Evolutionary conservation across 257 asterid species (phyloP).

Genomic region (Agastache rugosa): DNA sequence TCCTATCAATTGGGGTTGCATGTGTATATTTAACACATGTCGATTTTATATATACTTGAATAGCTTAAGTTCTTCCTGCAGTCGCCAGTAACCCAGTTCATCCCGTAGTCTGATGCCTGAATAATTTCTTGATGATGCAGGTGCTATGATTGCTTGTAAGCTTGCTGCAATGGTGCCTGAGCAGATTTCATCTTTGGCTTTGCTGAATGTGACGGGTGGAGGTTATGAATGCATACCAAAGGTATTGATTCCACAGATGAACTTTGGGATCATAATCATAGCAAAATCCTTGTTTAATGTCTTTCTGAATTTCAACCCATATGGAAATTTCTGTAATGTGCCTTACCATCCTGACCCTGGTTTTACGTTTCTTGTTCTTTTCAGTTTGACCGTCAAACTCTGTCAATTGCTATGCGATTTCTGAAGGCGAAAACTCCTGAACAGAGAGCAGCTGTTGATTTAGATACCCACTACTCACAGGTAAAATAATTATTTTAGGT

Average conservation of each 20-base stretch:
- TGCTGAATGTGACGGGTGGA: constrained; percentile 96
- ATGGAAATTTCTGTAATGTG: background rate
- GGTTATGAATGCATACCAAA: constrained; percentile 95
- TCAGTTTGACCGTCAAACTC: constrained; percentile 75
- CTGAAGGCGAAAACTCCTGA: constrained; percentile 92
- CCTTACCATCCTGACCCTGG: constrained; percentile 12
- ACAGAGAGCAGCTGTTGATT: constrained; percentile 99
- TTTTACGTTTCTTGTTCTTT: constrained; percentile 17
- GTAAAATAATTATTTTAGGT: constrained; percentile 38
- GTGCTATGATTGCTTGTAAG: constrained; percentile 96
- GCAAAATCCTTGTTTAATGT: constrained; percentile 1
- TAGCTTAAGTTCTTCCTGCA: constrained; percentile 2
- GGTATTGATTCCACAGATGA: constrained; percentile 46
- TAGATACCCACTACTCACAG: constrained; percentile 95
- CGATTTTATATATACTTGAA: background rate
- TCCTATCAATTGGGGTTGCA: constrained; percentile 8
- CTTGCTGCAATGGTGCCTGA: constrained; percentile 87
- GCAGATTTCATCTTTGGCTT: constrained; percentile 82
- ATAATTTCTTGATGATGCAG: constrained; percentile 50
- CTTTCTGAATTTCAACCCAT: background rate
- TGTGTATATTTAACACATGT: background rate
- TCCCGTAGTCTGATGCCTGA: constrained; percentile 25
- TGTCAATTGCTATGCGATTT: constrained; percentile 91
- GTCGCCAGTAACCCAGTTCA: background rate
- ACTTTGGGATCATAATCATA: background rate